Percentiles rank a stretch among this genome's conserved stretches.
These are phyloP conservation scores for Quercus lobata DNA, from an alignment of 331 rosid genomes.

Conservation along the genomic window DNA sequence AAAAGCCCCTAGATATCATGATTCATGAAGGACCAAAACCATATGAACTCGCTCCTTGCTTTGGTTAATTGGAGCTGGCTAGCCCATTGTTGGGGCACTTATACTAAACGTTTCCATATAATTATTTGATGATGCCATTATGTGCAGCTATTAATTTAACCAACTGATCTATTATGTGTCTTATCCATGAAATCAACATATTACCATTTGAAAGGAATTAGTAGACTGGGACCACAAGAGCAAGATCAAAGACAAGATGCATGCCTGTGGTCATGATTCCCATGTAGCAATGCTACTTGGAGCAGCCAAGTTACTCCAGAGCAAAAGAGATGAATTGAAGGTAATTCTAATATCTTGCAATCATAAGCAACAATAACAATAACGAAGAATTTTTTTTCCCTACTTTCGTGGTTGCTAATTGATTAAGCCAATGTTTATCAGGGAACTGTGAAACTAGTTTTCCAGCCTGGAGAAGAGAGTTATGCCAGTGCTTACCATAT, in stretches of 20 bases:
- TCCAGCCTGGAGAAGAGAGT: slow-evolving; percentile 63
- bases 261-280: slow-evolving; percentile 62
- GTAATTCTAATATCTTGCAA: slow-evolving; percentile 1
- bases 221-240: slow-evolving; percentile 70
- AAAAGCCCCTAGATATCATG: too few species aligned
- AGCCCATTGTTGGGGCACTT: too few species aligned
- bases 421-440: not conserved
- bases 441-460: slow-evolving; percentile 66
- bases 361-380: not conserved
- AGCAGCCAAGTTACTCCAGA: slow-evolving; percentile 58
- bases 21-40: too few species aligned
- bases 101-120: too few species aligned
- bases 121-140: too few species aligned
- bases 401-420: not conserved
- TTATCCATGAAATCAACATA: not conserved
- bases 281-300: slow-evolving; percentile 63
- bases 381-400: not conserved
- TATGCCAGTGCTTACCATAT: slow-evolving; percentile 53
- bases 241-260: slow-evolving; percentile 55
- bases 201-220: slow-evolving; percentile 45
- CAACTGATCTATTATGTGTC: not conserved
- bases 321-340: slow-evolving; percentile 36
- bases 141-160: not conserved
- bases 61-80: too few species aligned
- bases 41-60: too few species aligned